Base-by-base conservation (phyloP, 306 rosid species). In the Cicer judaicum region DNA sequence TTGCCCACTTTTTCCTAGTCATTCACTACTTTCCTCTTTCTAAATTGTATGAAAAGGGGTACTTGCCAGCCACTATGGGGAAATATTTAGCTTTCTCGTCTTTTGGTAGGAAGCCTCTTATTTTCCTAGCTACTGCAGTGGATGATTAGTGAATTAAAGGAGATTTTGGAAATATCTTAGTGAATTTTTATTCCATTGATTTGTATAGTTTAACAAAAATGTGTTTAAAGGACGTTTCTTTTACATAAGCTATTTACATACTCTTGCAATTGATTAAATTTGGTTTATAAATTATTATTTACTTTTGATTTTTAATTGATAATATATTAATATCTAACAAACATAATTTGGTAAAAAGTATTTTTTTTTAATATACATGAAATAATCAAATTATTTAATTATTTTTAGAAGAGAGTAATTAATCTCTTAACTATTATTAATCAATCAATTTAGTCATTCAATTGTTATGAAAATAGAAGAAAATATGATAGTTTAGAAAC, bases 11-110 rank as follows among this genome's bases (percentile, higher is more conserved):
- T 64, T 57, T 56, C 71, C 24, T 29, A 55, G 21, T 59, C 46
- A 44, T 47, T 57, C 53, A 24, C 68, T 41, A 38, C 34, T 72
- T 80, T 63, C 41, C 38, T 69, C 16, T 76, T 48, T 70, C 68
- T 38, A 19, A 65, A 73, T 8, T 38, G 38, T 19, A 59, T 61
- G 68, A 65, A 78, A 79, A 77, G 72, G 39, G 78, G 74, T 38
- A 47, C 54, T 70, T 75, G 54, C 72, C 39, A 75, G 60, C 85
- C 36, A 77, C 54, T 74, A 46, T 12, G 55, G 78, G 59, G 67
- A 8, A 42, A 34, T 63, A 34, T 68, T 52, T 61, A 68, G 57
- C 89, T 88, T 85, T 90, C 84, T 80, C 93, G 74, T 88, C 83
- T 90, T 82, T 88, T 82, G 66, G 73, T 75, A 82, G 82, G 72